Evolutionary conservation across 129 eudicot species (phyloP).

Genomic region (Artemisia annua): DNA sequence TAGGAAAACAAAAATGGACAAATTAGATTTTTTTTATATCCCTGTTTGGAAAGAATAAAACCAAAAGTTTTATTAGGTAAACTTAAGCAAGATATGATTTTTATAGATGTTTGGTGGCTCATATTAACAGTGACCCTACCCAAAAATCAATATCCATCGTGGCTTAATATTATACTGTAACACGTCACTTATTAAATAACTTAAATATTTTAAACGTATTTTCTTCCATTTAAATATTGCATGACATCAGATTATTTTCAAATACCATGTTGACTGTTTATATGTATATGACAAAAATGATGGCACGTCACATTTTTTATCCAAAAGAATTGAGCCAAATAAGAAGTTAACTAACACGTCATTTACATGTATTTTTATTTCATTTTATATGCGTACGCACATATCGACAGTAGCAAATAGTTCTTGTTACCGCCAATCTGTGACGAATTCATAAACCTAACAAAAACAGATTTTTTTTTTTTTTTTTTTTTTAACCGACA

Average conservation of each 20-base stretch:
- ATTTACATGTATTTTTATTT: slow-evolving; percentile 1
- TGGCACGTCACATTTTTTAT: slow-evolving; percentile 3
- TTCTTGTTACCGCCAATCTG: too few species aligned
- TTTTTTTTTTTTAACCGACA: not conserved
- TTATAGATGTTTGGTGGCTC: slow-evolving; percentile 44
- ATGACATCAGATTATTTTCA: slow-evolving; percentile 3
- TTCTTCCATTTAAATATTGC: not conserved
- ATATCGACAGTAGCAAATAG: too few species aligned
- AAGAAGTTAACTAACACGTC: slow-evolving; percentile 2
- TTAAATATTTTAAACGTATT: not conserved
- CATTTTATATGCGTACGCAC: too few species aligned
- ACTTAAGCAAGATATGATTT: slow-evolving; percentile 5
- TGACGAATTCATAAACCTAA: too few species aligned
- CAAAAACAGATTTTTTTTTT: not conserved
- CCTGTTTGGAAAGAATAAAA: not conserved
- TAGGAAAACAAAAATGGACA: too few species aligned
- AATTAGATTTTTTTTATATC: too few species aligned
- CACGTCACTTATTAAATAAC: slow-evolving; percentile 16
- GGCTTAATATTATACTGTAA: not conserved
- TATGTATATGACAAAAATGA: slow-evolving; percentile 20
- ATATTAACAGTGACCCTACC: slow-evolving; percentile 46
- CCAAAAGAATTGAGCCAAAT: slow-evolving; percentile 7
- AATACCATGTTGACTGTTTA: slow-evolving; percentile 9
- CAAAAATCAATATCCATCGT: slow-evolving; percentile 20
- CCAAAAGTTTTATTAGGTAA: slow-evolving; percentile 13